Base-by-base conservation (phyloP, 1,284 basidiomycete genomes). In the Chondrostereum purpureum region DNA sequence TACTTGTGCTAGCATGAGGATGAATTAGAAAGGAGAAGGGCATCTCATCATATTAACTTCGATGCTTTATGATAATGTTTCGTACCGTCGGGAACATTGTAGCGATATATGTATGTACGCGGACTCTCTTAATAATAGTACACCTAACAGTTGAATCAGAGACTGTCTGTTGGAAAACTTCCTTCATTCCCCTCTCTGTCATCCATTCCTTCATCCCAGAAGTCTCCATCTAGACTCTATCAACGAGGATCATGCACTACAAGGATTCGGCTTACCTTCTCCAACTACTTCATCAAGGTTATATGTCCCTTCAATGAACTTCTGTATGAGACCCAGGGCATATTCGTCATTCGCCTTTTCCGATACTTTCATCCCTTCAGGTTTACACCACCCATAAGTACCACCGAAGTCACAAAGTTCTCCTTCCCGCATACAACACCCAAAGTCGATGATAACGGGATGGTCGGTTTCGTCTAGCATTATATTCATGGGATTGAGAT, bases 41-140 rank as follows among this genome's bases (percentile, higher is more conserved):
- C 83, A 20, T 87, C 93, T 40, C 92, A 96, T 66, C 88, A 92
- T 56, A 96, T 98, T 66, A 98, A 98, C 58, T 97, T 97, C 63
- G 92, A 95, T 62, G 94, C 95, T 10, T 66, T 96, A 59, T 96
- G 39, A 41, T 21, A n/a, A 31, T n/a, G 27, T 8, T n/a, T 8
- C 8, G 8, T 31, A 31, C 27, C n/a, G 8, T 31, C 27, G 8
- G 27, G 27, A 31, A n/a, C 27, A n/a, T 31, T 31, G 27, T 31
- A 31, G 8, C 27, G 27, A 31, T 31, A 31, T 31, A n/a, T 31
- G n/a, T 31, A 31, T 31, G 27, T 31, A 31, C n/a, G 27, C 27
- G 8, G 27, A n/a, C 8, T 31, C n/a, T 31, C n/a, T 31, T 31
- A 31, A 31, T 31, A n/a, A n/a, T n/a, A n/a, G n/a, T n/a, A n/a